Base-by-base conservation (phyloP, 2,329 filamentous ascomycete genomes). In the Pestalotiopsis sp. region DNA sequence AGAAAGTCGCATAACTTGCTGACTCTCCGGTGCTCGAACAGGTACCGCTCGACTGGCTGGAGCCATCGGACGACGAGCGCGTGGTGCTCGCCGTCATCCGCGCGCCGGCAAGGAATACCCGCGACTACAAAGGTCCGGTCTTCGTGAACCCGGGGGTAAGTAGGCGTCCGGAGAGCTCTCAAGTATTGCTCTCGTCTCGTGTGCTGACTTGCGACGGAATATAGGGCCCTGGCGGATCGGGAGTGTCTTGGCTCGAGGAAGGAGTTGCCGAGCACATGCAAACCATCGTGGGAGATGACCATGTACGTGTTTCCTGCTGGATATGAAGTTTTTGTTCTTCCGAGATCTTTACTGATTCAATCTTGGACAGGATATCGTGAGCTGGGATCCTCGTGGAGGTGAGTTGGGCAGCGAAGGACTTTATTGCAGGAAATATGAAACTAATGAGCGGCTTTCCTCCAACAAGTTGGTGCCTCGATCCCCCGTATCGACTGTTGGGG, bases 401-500 rank as follows among this genome's bases (percentile, higher is more conserved):
- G 77, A 67, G 65, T 61, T 5, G 1, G 23, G 23, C 23, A 13
- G 2, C 7, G 23, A 2, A 3, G 14, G 23, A 17, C 4, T 27
- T 31, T 12, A 7, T 25, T 4, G 5, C 17, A 13, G 20, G 4
- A 52, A 14, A 25, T 4, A 25, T 6, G 13, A 25, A 31, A 20
- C 41, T 56, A 25, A 49, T 14, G n/a, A 65, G 45, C 45, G 14
- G n/a, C 20, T 9, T 23, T 52, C 6, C 9, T 23, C 4, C 36
- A 4, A 25, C 5, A 12, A 67, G 81, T 88, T 27, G 85, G 85
- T 4, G 79, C 82, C 7, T 86, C 86, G 2, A 80, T 83, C 1
- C 86, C 86, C 3, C 77, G 84, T 23, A 77, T 86, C 14, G 84
- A 87, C 64, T 89, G 86, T 73, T 89, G 85, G 83, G 78, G 78